phyloP scores from a whole-genome alignment of 1,139 yeast genomes.

The Suhomyces kunorum region DNA sequence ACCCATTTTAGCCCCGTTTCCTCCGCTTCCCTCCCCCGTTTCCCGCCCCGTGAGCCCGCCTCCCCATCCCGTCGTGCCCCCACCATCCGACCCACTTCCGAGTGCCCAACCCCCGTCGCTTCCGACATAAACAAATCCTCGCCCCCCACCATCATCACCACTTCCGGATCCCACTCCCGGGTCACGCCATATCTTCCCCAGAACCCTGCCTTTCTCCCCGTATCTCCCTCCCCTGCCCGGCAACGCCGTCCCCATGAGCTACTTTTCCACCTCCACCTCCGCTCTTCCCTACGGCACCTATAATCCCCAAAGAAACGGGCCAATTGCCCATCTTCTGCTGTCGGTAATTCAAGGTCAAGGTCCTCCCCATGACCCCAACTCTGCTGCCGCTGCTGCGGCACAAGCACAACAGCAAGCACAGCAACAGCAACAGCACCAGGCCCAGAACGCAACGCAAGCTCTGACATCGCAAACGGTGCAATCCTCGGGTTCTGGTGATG shows the following conservation, averaged over 20 bases:
- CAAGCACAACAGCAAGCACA: conserved; percentile 26
- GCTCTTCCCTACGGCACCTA: conserved; percentile 17
- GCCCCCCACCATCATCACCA: conserved; percentile 2
- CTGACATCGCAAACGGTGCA: neutral
- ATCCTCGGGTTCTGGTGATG: conserved; percentile 11
- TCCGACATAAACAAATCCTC: conserved; percentile 1
- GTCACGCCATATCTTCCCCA: conserved; percentile 3
- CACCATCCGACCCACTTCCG: conserved; percentile 2
- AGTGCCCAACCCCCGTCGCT: conserved; percentile 1
- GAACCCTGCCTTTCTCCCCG: neutral
- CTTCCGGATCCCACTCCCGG: conserved; percentile 4
- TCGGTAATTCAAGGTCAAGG: conserved; percentile 11
- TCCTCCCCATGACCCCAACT: conserved; percentile 9
- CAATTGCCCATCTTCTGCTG: conserved; percentile 14
- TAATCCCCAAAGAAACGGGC: conserved; percentile 12
- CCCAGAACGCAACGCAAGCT: neutral
- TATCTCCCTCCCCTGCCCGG: neutral
- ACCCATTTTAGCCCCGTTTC: neutral
- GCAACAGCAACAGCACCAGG: conserved; percentile 16
- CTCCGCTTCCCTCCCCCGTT: neutral
- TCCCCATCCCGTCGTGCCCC: conserved; percentile 3
- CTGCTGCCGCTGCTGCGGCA: conserved; percentile 12
- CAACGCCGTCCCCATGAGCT: conserved; percentile 13
- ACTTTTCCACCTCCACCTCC: conserved; percentile 13
- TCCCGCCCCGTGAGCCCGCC: neutral